Conservation (phyloP, 257 asterid species). For the Penstemon barbatus region DNA sequence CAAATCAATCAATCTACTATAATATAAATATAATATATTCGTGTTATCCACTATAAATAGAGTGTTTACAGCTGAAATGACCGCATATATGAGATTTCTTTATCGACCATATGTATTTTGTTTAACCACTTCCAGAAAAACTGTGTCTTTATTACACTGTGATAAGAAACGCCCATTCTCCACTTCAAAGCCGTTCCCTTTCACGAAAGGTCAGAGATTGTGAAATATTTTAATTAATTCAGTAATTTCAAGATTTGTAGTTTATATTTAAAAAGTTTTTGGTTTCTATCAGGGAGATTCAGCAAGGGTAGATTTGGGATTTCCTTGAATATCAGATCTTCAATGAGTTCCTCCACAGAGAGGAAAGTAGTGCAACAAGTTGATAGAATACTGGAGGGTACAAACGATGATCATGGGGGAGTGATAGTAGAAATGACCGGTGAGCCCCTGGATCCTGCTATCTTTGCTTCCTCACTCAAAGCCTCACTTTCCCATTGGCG, state of each 20-base stretch:
- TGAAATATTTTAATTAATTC: not conserved
- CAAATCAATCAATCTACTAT: too few relatives aligned
- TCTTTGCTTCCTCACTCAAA: constrained; percentile 58
- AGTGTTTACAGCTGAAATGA: not conserved
- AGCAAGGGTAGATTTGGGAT: constrained; percentile 33
- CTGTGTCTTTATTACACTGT: constrained; percentile 4
- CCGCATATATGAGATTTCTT: constrained; percentile 3
- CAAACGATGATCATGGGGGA: constrained; percentile 71
- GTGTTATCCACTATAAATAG: not conserved
- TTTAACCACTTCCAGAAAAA: constrained; percentile 10
- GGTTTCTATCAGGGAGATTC: constrained; percentile 41
- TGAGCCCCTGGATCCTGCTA: constrained; percentile 60
- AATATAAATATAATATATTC: too few relatives aligned
- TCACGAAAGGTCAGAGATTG: constrained; percentile 11
- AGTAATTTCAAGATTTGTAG: constrained; percentile 18
- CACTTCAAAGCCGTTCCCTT: constrained; percentile 19
- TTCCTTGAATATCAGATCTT: constrained; percentile 32
- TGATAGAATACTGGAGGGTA: constrained; percentile 56
- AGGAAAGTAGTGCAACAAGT: constrained; percentile 43
- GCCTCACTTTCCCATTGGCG: constrained; percentile 87
- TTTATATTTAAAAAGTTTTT: constrained; percentile 4
- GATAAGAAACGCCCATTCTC: constrained; percentile 21
- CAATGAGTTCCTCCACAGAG: constrained; percentile 48
- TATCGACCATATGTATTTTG: constrained; percentile 19
- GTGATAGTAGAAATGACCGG: constrained; percentile 73